phyloP scores from a whole-genome alignment of 306 rosid species.

The Crataegus laevigata region DNA sequence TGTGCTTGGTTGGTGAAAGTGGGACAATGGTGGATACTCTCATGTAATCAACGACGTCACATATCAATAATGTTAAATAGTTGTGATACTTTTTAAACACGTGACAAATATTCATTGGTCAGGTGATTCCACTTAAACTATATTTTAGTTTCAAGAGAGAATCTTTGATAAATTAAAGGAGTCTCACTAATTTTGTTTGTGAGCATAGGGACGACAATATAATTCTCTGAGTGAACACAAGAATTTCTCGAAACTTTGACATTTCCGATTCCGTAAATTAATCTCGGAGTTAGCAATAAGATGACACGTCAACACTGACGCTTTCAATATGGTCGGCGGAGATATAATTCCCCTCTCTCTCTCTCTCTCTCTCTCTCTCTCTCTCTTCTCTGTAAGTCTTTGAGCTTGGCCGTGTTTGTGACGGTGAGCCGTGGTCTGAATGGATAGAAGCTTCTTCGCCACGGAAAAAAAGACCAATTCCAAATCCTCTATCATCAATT shows the following conservation, averaged over 20 bases:
- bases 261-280: too few relatives aligned
- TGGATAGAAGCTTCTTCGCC: background rate
- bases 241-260: background rate
- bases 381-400: background rate
- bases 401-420: constrained; percentile 1
- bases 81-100: too few relatives aligned
- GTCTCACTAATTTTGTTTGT: too few relatives aligned
- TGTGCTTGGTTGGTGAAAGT: background rate
- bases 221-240: rapidly evolving
- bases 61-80: too few relatives aligned
- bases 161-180: too few relatives aligned
- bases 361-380: background rate
- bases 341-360: background rate
- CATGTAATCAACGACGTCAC: too few relatives aligned
- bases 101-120: too few relatives aligned
- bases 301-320: constrained; percentile 13
- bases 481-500: background rate
- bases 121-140: rapidly evolving
- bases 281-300: background rate
- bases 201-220: too few relatives aligned
- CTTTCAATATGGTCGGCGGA: constrained; percentile 29
- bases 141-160: too few relatives aligned
- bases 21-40: background rate
- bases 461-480: constrained; percentile 11
- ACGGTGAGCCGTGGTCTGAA: background rate